phyloP scores from a whole-genome alignment of 2,329 filamentous ascomycete species.

The Aureobasidium sp. region DNA sequence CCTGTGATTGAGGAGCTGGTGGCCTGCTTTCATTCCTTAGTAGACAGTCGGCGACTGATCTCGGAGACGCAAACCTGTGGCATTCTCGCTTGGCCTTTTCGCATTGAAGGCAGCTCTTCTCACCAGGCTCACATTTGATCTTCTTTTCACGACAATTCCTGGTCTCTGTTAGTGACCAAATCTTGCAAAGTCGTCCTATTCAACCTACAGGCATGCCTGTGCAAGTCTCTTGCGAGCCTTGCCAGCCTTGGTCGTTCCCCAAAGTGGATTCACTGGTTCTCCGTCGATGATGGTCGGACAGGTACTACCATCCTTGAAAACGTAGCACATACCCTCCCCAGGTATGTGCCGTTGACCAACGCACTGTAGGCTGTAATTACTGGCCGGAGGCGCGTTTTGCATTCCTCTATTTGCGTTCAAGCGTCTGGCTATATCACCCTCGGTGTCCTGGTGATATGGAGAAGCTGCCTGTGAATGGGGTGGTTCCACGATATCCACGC shows the following conservation, averaged over 20 bases:
- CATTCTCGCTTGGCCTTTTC: constrained; percentile 82
- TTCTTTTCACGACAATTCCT: constrained; percentile 86
- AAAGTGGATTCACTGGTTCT: constrained; percentile 58
- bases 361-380: constrained; percentile 9
- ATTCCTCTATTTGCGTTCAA: background rate
- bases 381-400: background rate
- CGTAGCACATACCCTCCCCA: constrained; percentile 16
- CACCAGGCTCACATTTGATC: constrained; percentile 90
- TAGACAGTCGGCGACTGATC: background rate
- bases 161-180: background rate
- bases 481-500: background rate
- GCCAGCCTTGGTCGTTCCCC: constrained; percentile 89
- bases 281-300: constrained; percentile 17
- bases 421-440: background rate
- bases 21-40: constrained; percentile 21
- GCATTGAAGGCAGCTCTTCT: constrained; percentile 80
- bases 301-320: constrained; percentile 15
- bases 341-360: constrained; percentile 14
- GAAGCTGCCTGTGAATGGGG: background rate
- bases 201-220: constrained; percentile 64
- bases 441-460: background rate
- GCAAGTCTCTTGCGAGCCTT: constrained; percentile 86
- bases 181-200: background rate
- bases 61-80: constrained; percentile 52
- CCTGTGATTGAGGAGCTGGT: constrained; percentile 20